phyloP scores from a whole-genome alignment of 1,139 yeast species.

The Hemisphaericaspora lyxosophila region DNA sequence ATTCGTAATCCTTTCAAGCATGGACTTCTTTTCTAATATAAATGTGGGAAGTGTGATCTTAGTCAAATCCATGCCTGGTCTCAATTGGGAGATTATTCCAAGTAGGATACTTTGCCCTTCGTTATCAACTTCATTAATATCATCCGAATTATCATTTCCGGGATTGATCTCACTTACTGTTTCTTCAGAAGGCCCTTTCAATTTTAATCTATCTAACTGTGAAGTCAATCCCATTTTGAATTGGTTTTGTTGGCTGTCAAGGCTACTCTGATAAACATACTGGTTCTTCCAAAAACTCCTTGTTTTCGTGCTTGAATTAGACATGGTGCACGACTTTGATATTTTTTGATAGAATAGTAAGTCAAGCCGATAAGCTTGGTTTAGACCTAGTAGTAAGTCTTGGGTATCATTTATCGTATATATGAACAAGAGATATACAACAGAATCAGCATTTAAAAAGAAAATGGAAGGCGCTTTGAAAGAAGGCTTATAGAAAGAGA shows the following conservation, averaged over 20 bases:
- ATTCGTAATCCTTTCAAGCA: slow-evolving; percentile 94
- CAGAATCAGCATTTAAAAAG: too few species aligned
- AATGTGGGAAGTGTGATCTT: slow-evolving; percentile 93
- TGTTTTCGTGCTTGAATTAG: neutral
- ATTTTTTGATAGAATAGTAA: too few species aligned
- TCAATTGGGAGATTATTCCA: slow-evolving; percentile 84
- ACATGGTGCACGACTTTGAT: neutral
- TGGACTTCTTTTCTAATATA: slow-evolving; percentile 88
- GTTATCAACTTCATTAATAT: slow-evolving; percentile 86
- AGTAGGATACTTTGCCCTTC: slow-evolving; percentile 83
- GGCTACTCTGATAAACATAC: neutral
- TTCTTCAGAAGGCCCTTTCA: slow-evolving; percentile 13
- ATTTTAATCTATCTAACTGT: slow-evolving; percentile 32
- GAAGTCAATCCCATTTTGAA: slow-evolving; percentile 37
- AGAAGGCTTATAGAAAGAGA: too few species aligned
- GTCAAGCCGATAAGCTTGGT: neutral
- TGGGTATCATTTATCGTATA: too few species aligned
- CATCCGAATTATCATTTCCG: slow-evolving; percentile 44
- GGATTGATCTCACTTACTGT: neutral
- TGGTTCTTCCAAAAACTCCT: neutral
- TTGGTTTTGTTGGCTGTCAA: neutral
- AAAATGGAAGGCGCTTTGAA: too few species aligned
- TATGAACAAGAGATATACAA: too few species aligned
- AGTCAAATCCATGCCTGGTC: slow-evolving; percentile 89
- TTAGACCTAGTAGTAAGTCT: too few species aligned